Conservation (phyloP, 345 rosid genomes). For the Sonneratia alba region DNA sequence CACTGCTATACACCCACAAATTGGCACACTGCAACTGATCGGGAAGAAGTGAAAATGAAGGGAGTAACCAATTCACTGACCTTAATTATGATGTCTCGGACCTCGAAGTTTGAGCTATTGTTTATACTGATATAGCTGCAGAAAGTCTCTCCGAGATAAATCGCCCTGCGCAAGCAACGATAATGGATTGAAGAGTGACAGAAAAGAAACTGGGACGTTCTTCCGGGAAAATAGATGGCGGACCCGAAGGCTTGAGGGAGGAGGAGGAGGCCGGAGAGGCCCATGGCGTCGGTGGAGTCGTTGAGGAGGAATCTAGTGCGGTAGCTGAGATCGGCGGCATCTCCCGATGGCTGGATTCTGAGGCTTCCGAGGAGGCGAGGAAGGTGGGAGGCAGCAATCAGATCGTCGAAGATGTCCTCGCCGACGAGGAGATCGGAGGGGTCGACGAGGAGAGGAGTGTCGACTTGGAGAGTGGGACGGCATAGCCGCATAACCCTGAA, state of each 20-base stretch:
- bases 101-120: constrained; percentile 77
- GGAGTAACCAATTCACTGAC: constrained; percentile 14
- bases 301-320: constrained; percentile 54
- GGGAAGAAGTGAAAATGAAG: background rate
- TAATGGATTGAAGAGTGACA: background rate
- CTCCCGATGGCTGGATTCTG: constrained; percentile 16
- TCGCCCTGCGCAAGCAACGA: constrained; percentile 41
- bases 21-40: background rate
- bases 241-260: constrained; percentile 97
- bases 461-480: constrained; percentile 81
- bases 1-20: background rate
- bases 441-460: constrained; percentile 71
- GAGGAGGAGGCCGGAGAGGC: constrained; percentile 89
- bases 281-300: constrained; percentile 69
- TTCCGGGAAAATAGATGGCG: constrained; percentile 6
- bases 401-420: constrained; percentile 86
- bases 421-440: constrained; percentile 85
- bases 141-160: constrained; percentile 89
- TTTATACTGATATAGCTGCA: constrained; percentile 92
- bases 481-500: constrained; percentile 95
- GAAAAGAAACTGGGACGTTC: background rate
- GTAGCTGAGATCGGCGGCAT: constrained; percentile 64
- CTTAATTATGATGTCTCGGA: constrained; percentile 73
- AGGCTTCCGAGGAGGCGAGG: constrained; percentile 34
- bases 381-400: constrained; percentile 51